Base-by-base conservation (phyloP, 1,284 basidiomycete genomes). In the Exobasidium rhododendri region DNA sequence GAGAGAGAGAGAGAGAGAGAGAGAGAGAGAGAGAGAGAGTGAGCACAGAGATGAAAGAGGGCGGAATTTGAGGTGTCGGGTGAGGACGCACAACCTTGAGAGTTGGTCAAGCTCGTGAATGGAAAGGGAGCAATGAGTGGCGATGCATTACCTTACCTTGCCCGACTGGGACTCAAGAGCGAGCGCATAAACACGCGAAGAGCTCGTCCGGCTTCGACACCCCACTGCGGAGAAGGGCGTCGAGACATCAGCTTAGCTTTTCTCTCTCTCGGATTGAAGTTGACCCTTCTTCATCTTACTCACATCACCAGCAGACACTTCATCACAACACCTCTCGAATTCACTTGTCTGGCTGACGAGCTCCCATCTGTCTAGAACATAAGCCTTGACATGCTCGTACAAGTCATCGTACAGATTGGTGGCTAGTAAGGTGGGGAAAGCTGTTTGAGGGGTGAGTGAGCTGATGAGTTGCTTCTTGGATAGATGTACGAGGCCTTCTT, bases 381-480 rank as follows among this genome's bases (percentile, higher is more conserved):
- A 78, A 24, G 66, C 57, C 63, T 73, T 72, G 61, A 79, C 70
- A 6, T 61, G 54, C 1, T 60, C 57, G 40, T 79, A 76, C 40
- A 79, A 59, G 26, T 72, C 68, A 13, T 62, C 60, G 47, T 74
- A 76, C 24, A 75, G 64, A 28, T 65, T 60, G 26, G 73, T 75
- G 14, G 80, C 89, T 58, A 90, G 84, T 59, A 92, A 81, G 50
- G 89, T 80, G 0, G 88, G 85, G 76, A 91, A 90, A 64, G 88
- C 87, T 6, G 85, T 85, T 63, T 85, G 83, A 3, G 88, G 87
- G 5, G 87, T 88, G 45, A 93, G 85, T 1, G 86, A 87, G 3
- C 84, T 83, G 81, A 92, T 84, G 70, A 92, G 86, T 74, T 91
- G 89, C 56, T 88, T 86, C 59, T 89, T 80, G 1, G 90, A 88